Evolutionary conservation across 2,329 filamentous ascomycete genomes (phyloP), one percentile per base, ranked within the genome.

Genomic region (Pseudogymnoascus sp.): DNA sequence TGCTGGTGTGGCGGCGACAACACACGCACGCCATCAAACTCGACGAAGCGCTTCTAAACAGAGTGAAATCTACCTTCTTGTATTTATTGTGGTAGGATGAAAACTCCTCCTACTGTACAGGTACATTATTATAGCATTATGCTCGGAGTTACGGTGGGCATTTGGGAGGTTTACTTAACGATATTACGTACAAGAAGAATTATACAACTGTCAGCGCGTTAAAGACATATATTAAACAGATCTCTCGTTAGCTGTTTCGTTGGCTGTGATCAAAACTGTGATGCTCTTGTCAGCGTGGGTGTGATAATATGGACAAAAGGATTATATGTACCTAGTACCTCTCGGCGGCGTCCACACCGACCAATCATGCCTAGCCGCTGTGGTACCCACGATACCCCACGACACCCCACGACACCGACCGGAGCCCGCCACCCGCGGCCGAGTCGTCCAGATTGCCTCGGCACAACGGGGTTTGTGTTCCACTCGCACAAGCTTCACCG

Each of bases 1-100:
- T 88, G 85, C 68, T 88, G 85, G 85, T 88, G 85, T 67, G 79
- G 79, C 7, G 76, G 70, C 17, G 61, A 62, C 19, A 50, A 26
- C 33, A 17, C 44, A 3, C 44, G 60, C 44, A n/a, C 44, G 2
- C 44, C 44, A 3, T 7, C 44, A 17, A 50, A 29, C 44, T 29
- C 23, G 15, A 29, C 44, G 3, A 4, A 3, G 23, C 44, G 44
- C 23, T 50, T 50, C 23, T 50, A 50, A 23, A 50, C 9, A 23
- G 23, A 50, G 44, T 50, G 44, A 50, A 50, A 50, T 29, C 44
- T 50, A 50, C 23, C 26, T 17, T 50, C 44, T 50, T 50, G 44
- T 50, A 50, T 50, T 50, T 50, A 50, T 50, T 29, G 23, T 50
- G 44, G 44, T 50, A 50, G 44, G 23, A 5, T 50, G 44, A 17